phyloP scores from a whole-genome alignment of 78 protist genomes.

The Dictyostelium brefeldianum region DNA sequence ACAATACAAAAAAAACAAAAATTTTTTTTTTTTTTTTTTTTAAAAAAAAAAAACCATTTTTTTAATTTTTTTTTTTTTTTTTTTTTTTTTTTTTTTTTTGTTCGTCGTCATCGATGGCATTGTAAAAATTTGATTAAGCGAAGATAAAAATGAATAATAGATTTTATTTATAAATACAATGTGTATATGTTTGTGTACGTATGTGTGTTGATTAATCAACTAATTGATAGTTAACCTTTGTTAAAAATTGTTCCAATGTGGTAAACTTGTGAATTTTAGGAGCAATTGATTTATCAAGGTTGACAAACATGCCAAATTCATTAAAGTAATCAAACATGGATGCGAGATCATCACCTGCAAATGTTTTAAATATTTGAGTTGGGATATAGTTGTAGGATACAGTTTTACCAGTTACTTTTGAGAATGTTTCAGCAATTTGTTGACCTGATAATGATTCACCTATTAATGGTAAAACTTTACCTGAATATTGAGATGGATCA shows the following conservation, averaged over 20 bases:
- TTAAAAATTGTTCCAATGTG: slow-evolving; percentile 1
- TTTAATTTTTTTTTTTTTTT: no score
- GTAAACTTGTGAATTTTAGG: not conserved
- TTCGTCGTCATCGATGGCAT: no score
- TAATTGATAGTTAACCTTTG: not conserved
- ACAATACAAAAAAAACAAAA: no score
- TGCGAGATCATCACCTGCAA: not conserved
- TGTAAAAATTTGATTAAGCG: no score
- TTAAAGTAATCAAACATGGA: not conserved
- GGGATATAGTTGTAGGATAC: not conserved
- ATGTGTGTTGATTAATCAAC: not conserved
- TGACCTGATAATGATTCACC: not conserved
- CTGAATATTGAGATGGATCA: not conserved
- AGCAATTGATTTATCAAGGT: slow-evolving; percentile 12
- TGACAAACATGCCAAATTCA: slow-evolving; percentile 1
- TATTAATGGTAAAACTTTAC: not conserved
- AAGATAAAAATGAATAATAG: no score
- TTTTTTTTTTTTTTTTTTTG: no score
- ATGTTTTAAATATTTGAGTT: not conserved
- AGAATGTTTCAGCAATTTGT: not conserved
- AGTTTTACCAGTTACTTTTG: not conserved
- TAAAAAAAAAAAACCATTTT: no score
- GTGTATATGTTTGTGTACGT: no score
- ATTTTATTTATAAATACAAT: no score
- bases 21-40: no score